Base-by-base conservation (phyloP, 2,329 filamentous ascomycete genomes). In the Neonectria coccinea region DNA sequence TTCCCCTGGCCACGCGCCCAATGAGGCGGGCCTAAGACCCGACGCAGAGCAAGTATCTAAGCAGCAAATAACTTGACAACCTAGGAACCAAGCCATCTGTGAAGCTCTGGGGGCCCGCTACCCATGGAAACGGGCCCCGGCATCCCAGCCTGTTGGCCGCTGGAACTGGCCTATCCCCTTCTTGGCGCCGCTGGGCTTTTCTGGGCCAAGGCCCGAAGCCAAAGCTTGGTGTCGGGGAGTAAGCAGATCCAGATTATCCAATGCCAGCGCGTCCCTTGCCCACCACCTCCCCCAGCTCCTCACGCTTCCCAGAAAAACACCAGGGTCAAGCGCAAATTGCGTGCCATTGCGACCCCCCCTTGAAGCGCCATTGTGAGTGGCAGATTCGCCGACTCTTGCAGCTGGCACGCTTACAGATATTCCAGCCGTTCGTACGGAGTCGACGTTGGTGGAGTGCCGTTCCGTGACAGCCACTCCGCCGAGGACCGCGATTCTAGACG, bases 91-190 rank as follows among this genome's bases (percentile, higher is more conserved):
- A 64, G 60, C 62, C 42, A 52, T 65, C 29, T 31, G 41, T 55
- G 57, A 39, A 59, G 60, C 50, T 55, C 59, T 60, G 65, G 62
- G 57, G 64, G 52, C 25, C 64, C 65, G 57, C 58, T n/a, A 44
- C n/a, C 60, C 64, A 63, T 59, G 62, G 50, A 64, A 61, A 69
- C 65, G 70, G 66, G 56, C 56, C 51, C 70, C 67, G 66, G 66
- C 42, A 70, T 70, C 66, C 59, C 66, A 73, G 72, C 70, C 70
- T 65, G 67, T 74, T 74, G 66, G 71, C 59, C 53, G 53, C 50
- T 44, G 57, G 55, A 59, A 50, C 31, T 54, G 50, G 55, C 44
- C 54, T 59, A 52, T 70, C 41, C 47, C 48, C 48, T 68, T 51
- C 59, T 58, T 58, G 59, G 57, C 41, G 44, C 42, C 51, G 29